Evolutionary conservation across 2,329 filamentous ascomycete genomes (phyloP), one percentile per base, ranked within the genome.

Genomic region (Neoscytalidium dimidiatum): DNA sequence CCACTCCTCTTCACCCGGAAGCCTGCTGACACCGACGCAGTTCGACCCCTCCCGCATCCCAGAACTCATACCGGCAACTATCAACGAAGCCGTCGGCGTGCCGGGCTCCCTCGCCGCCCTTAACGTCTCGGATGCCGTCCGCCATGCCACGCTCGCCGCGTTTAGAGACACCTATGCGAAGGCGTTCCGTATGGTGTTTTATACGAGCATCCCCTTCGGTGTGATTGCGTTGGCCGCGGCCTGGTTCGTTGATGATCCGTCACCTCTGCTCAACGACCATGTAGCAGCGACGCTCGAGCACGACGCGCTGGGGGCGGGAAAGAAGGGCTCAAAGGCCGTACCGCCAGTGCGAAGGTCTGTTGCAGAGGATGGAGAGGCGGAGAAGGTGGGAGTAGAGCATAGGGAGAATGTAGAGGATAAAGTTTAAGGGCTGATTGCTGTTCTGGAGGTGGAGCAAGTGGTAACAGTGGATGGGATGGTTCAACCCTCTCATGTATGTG

Each of bases 191-290:
- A 68, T 70, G 21, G 70, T 71, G 1, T 73, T 71, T 67, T 67
- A 71, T 28, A 66, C 70, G 1, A 69, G 67, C 1, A 72, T 73
- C 44, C 71, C 71, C 0, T 71, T 72, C 53, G 69, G 70, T 2
- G 65, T 72, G 0, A 26, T 72, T 7, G 71, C 71, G 3, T 58
- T 69, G 3, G 23, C 61, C 1, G 66, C 66, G 13, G 67, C 71
- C 1, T 66, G 69, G 23, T 68, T 60, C 11, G 67, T 73, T 3
- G 69, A 67, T 28, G 74, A 76, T 66, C 69, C 72, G n/a, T 71
- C 68, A 26, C 71, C 71, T 60, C 67, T 73, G 48, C 66, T 75
- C 41, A 76, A 70, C 21, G 75, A 74, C 64, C 71, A 76, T 61
- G 68, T 74, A 43, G 73, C 74, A 7, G 64, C 75, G 2, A 69